Conservation (phyloP, 2,329 filamentous ascomycete species). For the Pyrenophora tritici-repentis region DNA sequence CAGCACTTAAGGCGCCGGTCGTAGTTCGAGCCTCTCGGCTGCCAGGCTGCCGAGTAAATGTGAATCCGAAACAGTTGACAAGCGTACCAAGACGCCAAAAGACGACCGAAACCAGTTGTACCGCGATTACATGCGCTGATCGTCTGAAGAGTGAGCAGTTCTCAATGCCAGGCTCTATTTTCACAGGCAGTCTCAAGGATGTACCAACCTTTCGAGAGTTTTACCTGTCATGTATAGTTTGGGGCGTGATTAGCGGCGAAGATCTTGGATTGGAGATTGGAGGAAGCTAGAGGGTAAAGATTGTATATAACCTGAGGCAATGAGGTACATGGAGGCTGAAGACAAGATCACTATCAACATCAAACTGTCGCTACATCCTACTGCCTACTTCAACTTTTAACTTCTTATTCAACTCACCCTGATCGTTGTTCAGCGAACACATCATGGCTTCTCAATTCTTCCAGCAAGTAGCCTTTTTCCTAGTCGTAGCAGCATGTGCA, state of each 20-base stretch:
- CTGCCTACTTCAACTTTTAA: background rate
- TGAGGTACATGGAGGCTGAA: background rate
- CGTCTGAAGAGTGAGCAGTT: conserved; percentile 16
- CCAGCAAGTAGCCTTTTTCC: conserved; percentile 1
- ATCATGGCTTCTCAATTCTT: conserved; percentile 20
- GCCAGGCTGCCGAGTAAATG: conserved; percentile 22
- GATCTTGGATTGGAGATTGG: conserved; percentile 17
- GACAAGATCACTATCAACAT: background rate
- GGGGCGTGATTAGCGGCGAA: conserved; percentile 20
- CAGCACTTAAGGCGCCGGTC: background rate
- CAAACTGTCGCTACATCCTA: background rate
- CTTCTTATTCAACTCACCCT: background rate
- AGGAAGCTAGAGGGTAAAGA: background rate
- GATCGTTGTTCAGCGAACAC: background rate
- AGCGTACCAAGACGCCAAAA: conserved; percentile 12
- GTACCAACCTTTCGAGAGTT: conserved; percentile 4
- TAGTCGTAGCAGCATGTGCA: conserved; percentile 3
- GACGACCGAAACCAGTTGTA: conserved; percentile 6
- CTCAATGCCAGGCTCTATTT: conserved; percentile 13
- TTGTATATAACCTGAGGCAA: conserved; percentile 25
- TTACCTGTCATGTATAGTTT: conserved; percentile 16
- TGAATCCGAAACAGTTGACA: conserved; percentile 35
- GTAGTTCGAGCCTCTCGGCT: conserved; percentile 22
- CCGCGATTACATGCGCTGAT: conserved; percentile 21
- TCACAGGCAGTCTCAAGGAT: conserved; percentile 4